Evolutionary conservation across 1,139 yeast genomes (phyloP).

Genomic region (Hanseniaspora sp.): DNA sequence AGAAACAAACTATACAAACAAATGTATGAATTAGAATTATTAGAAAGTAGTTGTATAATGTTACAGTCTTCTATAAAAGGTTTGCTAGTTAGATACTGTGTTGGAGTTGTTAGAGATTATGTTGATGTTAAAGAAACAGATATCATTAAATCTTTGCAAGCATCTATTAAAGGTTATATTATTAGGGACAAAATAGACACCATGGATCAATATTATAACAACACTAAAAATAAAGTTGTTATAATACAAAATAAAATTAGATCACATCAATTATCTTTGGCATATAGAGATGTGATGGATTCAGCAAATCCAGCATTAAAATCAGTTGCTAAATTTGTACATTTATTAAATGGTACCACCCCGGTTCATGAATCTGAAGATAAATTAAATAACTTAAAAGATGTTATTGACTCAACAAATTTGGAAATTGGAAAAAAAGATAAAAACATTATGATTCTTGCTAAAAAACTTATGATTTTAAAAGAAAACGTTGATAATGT

Average conservation of each 20-base stretch:
- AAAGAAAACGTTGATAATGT: slow-evolving; percentile 10
- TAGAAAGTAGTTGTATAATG: slow-evolving; percentile 23
- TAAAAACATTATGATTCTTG: slow-evolving; percentile 12
- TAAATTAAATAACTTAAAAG: slow-evolving; percentile 56
- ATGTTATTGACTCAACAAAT: slow-evolving; percentile 67
- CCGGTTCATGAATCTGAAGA: slow-evolving; percentile 68
- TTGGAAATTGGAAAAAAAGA: slow-evolving; percentile 46
- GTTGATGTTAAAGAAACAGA: slow-evolving; percentile 33
- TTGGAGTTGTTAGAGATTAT: slow-evolving; percentile 42
- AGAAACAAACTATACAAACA: slow-evolving; percentile 14
- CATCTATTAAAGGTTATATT: slow-evolving; percentile 30
- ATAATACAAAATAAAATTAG: slow-evolving; percentile 66
- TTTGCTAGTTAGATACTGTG: slow-evolving; percentile 39
- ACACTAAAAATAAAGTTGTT: slow-evolving; percentile 48
- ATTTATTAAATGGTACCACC: slow-evolving; percentile 63
- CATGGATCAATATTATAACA: slow-evolving; percentile 43
- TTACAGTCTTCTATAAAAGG: slow-evolving; percentile 39
- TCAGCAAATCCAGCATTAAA: slow-evolving; percentile 66
- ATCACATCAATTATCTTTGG: slow-evolving; percentile 56
- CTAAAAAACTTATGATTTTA: slow-evolving; percentile 12
- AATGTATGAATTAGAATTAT: slow-evolving; percentile 12
- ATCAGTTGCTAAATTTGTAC: slow-evolving; percentile 68
- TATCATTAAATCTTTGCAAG: slow-evolving; percentile 32
- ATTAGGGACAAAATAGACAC: slow-evolving; percentile 28
- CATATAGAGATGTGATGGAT: slow-evolving; percentile 60